These are phyloP conservation scores for Blastobotrys illinoisensis DNA, from an alignment of 1,139 yeast genomes.

Conservation along the genomic window DNA sequence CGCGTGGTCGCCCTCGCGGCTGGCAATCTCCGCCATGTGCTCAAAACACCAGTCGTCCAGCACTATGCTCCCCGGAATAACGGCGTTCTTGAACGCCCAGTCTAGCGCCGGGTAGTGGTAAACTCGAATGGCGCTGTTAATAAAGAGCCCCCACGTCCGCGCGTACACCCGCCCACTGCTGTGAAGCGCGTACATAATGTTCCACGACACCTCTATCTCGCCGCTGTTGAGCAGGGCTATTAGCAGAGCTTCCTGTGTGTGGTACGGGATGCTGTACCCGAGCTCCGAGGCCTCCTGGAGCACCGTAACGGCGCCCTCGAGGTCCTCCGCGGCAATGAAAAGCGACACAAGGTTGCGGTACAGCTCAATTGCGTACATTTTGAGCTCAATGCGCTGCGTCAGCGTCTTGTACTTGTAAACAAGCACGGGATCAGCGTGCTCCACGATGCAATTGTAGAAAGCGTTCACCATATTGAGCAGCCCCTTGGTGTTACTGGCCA, in stretches of 20 bases:
- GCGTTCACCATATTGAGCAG: not conserved
- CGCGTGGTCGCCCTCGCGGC: constrained; percentile 21
- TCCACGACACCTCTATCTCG: constrained; percentile 30
- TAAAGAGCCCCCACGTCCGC: constrained; percentile 33
- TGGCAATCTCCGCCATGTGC: constrained; percentile 26
- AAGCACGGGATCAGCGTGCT: constrained; percentile 14
- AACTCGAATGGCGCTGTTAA: constrained; percentile 23
- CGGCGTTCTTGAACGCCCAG: constrained; percentile 29
- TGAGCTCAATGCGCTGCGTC: not conserved
- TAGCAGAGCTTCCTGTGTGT: constrained; percentile 27
- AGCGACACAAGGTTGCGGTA: constrained; percentile 19
- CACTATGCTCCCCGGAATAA: constrained; percentile 29
- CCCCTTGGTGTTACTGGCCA: not conserved
- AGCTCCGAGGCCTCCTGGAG: constrained; percentile 23
- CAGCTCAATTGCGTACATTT: not conserved
- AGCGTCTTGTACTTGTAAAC: constrained; percentile 12
- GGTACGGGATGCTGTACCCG: constrained; percentile 18
- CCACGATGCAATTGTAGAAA: constrained; percentile 12
- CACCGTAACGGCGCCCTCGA: constrained; percentile 25
- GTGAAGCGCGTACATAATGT: constrained; percentile 24
- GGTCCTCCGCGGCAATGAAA: constrained; percentile 19
- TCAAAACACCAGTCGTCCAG: constrained; percentile 29
- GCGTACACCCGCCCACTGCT: constrained; percentile 22
- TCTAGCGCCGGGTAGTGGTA: constrained; percentile 24
- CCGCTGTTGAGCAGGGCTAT: constrained; percentile 22